These are phyloP conservation scores for Biscogniauxia marginata DNA, from an alignment of 2,329 filamentous ascomycete species.

Conservation along the genomic window DNA sequence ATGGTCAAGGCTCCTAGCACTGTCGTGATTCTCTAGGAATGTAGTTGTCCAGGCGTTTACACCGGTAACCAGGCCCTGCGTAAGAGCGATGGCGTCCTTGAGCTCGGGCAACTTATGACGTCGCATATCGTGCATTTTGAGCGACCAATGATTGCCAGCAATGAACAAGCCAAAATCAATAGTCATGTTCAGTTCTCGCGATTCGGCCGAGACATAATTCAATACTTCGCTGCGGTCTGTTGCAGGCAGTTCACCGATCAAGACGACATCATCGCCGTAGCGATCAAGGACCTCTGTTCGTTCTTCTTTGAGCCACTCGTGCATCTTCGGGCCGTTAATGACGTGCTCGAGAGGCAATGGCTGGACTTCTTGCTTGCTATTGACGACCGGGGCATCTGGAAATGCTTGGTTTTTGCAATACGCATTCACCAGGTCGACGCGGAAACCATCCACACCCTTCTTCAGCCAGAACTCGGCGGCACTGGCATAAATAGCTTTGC, in stretches of 20 bases:
- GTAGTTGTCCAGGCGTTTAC: constrained; percentile 52
- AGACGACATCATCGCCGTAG: constrained; percentile 52
- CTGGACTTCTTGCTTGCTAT: constrained; percentile 33
- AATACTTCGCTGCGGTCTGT: constrained; percentile 41
- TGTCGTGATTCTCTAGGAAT: constrained; percentile 65
- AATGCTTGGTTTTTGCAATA: constrained; percentile 61
- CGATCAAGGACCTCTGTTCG: constrained; percentile 45
- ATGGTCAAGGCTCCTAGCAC: constrained; percentile 54
- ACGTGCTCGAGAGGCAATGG: constrained; percentile 48
- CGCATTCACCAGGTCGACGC: constrained; percentile 68
- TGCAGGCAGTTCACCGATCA: constrained; percentile 61
- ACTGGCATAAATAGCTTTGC: constrained; percentile 63
- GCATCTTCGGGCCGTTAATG: constrained; percentile 61
- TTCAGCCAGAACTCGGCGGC: constrained; percentile 75
- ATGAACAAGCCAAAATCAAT: constrained; percentile 26
- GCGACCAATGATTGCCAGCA: constrained; percentile 27
- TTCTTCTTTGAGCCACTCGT: constrained; percentile 60
- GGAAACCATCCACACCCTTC: constrained; percentile 63
- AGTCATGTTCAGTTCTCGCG: not conserved
- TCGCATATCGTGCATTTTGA: not conserved
- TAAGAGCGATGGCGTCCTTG: not conserved
- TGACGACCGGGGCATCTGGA: constrained; percentile 50
- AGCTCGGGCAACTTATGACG: constrained; percentile 35
- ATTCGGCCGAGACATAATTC: not conserved
- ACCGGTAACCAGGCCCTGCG: not conserved